Evolutionary conservation across 2,329 filamentous ascomycete genomes (phyloP), one percentile per base, ranked within the genome.

Genomic region (Fusarium bactridioides): DNA sequence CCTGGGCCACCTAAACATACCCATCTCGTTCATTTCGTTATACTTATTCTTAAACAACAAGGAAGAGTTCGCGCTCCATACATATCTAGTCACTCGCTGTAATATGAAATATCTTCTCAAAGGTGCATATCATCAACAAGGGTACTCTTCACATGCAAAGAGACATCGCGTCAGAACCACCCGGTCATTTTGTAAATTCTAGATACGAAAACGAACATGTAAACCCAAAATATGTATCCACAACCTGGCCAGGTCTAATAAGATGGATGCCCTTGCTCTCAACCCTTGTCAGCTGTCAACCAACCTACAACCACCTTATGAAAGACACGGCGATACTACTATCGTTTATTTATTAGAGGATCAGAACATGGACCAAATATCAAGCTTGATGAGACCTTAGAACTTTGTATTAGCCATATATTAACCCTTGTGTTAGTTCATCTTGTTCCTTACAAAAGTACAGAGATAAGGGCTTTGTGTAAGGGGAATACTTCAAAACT

Each of bases 121-220:
- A 29, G 19, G 13, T 29, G 19, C 19, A 47, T 47, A 27, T 15
- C 44, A 29, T 67, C 41, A 43, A 29, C 62, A 47, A 67, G 23
- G 16, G 10, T 18, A 27, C 54, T 29, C n/a, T 67, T 67, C 64
- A 67, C 62, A 67, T 67, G 64, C 29, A 45, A 67, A 56, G 45
- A 64, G 48, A 21, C 29, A 5, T n/a, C 18, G 35, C 62, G n/a
- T 64, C 19, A 51, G 23, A 64, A 40, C 33, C 18, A 66, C 16
- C 33, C 11, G 31, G 16, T 16, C 35, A 19, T 21, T 41, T 43
- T 35, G 7, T 18, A 45, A 18, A 21, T 67, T 35, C 29, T 37
- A 8, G 51, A 67, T 67, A 61, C 62, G 64, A 67, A 67, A 67
- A 67, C 62, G 64, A 67, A 66, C 38, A 66, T 25, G 33, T 27